Evolutionary conservation across 2,329 filamentous ascomycete species (phyloP), one percentile per base, ranked within the genome.

Genomic region (Ceratocystis eucalypticola): DNA sequence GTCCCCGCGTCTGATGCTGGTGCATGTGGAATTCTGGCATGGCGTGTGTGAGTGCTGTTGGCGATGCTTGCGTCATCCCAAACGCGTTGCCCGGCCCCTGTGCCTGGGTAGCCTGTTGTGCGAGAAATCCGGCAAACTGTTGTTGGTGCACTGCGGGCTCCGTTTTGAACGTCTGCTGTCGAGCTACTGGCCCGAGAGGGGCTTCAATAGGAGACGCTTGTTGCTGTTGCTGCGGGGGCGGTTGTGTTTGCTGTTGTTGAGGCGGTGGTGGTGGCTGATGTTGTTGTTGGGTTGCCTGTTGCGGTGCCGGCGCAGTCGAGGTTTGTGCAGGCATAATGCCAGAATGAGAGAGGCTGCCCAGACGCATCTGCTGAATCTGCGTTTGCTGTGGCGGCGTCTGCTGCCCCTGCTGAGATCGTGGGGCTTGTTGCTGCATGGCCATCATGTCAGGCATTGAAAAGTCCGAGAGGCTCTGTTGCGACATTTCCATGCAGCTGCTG

Each of bases 401-500:
- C 44, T 41, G 63, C 6, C 5, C 22, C 45, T 44, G 64, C 25
- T 61, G 64, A 17, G 64, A 55, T 41, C 33, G 63, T 20, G 53
- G 55, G 41, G 33, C 44, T 37, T 67, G 66, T 55, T 67, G 66
- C 44, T 68, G 67, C 30, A 68, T 62, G 12, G 64, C n/a, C 20
- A 68, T 48, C 20, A 68, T 41, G 12, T 66, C 65, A 1, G 67
- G 64, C 15, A 68, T 63, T 3, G 25, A 44, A 61, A 68, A 68
- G 33, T 68, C 67, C 12, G 50, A 41, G 3, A 68, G 44, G 30
- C 57, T 63, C 17, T 61, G 44, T 20, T 68, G 67, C 0, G 67
- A 66, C 50, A 68, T 63, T 33, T 68, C 67, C 20, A 68, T 62
- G 20, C 67, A 59, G n/a, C 64, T 61, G 33, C 64, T 66, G 10